Evolutionary conservation across 495 filamentous ascomycete genomes (phyloP).

Genomic region (Hypoxylon cercidicola): DNA sequence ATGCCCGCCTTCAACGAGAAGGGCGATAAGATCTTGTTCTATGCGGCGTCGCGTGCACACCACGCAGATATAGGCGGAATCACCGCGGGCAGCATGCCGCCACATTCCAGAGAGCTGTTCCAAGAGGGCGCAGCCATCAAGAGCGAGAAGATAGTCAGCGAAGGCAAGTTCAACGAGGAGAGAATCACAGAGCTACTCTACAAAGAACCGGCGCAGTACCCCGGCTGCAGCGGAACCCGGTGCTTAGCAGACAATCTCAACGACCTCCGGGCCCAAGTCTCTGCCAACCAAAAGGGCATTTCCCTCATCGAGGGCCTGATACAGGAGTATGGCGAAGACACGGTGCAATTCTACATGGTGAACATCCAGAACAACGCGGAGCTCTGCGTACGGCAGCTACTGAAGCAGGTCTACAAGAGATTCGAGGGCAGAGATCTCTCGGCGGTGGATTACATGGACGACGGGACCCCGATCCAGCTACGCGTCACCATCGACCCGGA

Average conservation of each 20-base stretch:
- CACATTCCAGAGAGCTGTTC: constrained; percentile 89
- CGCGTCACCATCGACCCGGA: constrained; percentile 77
- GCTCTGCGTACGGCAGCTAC: constrained; percentile 54
- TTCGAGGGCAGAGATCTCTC: constrained; percentile 62
- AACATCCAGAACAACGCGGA: constrained; percentile 69
- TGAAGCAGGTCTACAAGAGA: constrained; percentile 74
- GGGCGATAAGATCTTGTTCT: constrained; percentile 91
- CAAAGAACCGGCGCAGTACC: constrained; percentile 80
- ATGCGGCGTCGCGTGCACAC: constrained; percentile 93
- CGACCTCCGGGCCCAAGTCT: constrained; percentile 95
- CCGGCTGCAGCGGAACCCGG: constrained; percentile 87
- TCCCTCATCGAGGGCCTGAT: constrained; percentile 87
- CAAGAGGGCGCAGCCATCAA: constrained; percentile 96
- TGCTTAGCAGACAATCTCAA: constrained; percentile 95
- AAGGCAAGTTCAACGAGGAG: constrained; percentile 89
- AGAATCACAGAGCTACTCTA: constrained; percentile 88
- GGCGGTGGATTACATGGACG: constrained; percentile 89
- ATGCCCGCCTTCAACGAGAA: constrained; percentile 85
- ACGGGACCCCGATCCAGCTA: constrained; percentile 83
- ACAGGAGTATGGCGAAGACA: constrained; percentile 86
- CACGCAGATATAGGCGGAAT: constrained; percentile 98
- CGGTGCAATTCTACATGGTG: constrained; percentile 96
- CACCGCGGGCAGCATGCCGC: constrained; percentile 95
- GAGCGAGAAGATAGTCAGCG: constrained; percentile 90
- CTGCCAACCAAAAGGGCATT: constrained; percentile 96